Evolutionary conservation across 257 asterid species (phyloP).

Genomic region (Cruciata laevipes): DNA sequence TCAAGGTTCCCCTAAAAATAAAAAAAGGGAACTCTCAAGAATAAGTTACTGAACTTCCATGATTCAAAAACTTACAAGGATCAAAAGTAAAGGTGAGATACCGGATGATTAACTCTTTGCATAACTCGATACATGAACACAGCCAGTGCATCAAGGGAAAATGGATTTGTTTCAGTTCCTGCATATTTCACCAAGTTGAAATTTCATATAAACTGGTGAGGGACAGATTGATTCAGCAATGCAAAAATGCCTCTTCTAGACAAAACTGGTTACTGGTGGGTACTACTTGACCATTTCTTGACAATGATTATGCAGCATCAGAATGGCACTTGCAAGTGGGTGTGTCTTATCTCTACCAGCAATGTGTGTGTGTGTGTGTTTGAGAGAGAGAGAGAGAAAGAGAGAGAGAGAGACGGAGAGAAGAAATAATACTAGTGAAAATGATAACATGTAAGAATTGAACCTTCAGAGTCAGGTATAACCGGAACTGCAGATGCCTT

Average conservation of each 20-base stretch:
- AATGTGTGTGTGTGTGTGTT: too few species aligned
- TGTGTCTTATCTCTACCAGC: background rate
- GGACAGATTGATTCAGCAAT: too few species aligned
- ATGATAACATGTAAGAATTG: background rate
- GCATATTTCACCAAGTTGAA: slow-evolving; percentile 17
- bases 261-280: background rate
- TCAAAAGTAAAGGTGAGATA: slow-evolving; percentile 26
- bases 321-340: background rate
- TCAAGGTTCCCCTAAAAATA: slow-evolving; percentile 85
- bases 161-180: slow-evolving; percentile 91
- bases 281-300: background rate
- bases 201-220: background rate
- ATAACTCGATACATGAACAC: slow-evolving; percentile 82
- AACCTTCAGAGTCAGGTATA: slow-evolving; percentile 93
- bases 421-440: background rate
- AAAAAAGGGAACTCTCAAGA: slow-evolving; percentile 17
- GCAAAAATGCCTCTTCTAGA: background rate
- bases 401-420: background rate
- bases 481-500: slow-evolving; percentile 88
- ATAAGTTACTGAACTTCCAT: slow-evolving; percentile 10
- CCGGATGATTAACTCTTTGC: slow-evolving; percentile 89
- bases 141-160: slow-evolving; percentile 85
- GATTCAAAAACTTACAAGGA: slow-evolving; percentile 4
- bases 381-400: background rate
- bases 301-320: background rate